Evolutionary conservation across 768 basidiomycete species (phyloP), one percentile per base, ranked within the genome.

Genomic region (Tricholoma matsutake): DNA sequence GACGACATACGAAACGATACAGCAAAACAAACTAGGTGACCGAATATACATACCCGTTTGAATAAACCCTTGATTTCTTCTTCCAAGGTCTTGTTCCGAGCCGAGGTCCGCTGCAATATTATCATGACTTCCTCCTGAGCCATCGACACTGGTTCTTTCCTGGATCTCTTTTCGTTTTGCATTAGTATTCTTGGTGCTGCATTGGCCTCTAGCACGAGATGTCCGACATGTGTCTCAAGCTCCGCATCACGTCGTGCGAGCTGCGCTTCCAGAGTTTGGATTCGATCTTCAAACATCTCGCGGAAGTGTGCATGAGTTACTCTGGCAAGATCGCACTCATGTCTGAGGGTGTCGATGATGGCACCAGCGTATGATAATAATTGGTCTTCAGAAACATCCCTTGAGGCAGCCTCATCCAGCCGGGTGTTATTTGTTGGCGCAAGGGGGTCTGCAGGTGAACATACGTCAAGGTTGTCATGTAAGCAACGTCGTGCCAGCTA

Each of bases 181-280:
- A 8, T n/a, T 25, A 32, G 31, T 29, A 32, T 32, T n/a, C 31
- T n/a, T 3, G 18, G 3, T 18, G 29, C 7, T 32, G 16, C 16
- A 22, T 16, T 32, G 31, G 51, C 31, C 7, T 31, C 14, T 31
- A 32, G 51, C 29, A 34, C 47, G 14, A 47, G 13, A 45, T 58
- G 29, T 41, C 37, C 62, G 32, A 18, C 41, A 10, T 57, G 28
- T 32, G 75, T 61, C 64, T 83, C 83, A 5, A 87, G 73, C 63
- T 86, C 83, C 0, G 79, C 79, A 49, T 87, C 86, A n/a, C 85
- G 76, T 5, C 80, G 78, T 0, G 85, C 82, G 4, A 88, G 68
- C 68, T 80, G 79, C 0, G 85, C 84, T 59, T 82, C 78, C 2
- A 88, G 74, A 16, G 73, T 70, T 4, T 76, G 68, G 22, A 83